Evolutionary conservation across 2,329 filamentous ascomycete genomes (phyloP).

Genomic region (Aureobasidium sp.): DNA sequence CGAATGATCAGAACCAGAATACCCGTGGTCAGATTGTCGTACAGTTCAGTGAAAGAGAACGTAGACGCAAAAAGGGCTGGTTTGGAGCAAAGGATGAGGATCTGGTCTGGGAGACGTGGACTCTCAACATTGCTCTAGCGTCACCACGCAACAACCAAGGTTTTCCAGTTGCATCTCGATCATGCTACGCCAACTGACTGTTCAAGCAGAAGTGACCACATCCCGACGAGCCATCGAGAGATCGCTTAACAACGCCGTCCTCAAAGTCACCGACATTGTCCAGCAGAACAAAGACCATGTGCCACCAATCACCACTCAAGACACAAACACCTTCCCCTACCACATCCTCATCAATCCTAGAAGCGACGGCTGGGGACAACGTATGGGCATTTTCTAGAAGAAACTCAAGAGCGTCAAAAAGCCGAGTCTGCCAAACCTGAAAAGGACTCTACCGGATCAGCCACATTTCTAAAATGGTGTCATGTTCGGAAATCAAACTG

Average conservation of each 20-base stretch:
- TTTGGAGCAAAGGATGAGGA: conserved; percentile 79
- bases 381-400: conserved; percentile 64
- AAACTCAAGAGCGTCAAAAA: neutral
- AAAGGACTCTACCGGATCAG: too few relatives aligned
- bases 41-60: conserved; percentile 84
- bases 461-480: too few relatives aligned
- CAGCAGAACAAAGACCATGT: conserved; percentile 93
- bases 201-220: conserved; percentile 65
- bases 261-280: conserved; percentile 83
- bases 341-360: conserved; percentile 63
- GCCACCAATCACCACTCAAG: conserved; percentile 87
- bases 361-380: conserved; percentile 67
- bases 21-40: conserved; percentile 71
- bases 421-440: too few relatives aligned
- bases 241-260: conserved; percentile 74
- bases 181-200: neutral
- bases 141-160: conserved; percentile 83
- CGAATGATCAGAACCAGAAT: conserved; percentile 32
- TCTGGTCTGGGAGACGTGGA: conserved; percentile 96
- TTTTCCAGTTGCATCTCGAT: conserved; percentile 39
- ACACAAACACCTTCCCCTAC: conserved; percentile 90
- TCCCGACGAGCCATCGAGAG: conserved; percentile 87
- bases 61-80: conserved; percentile 63
- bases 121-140: conserved; percentile 84
- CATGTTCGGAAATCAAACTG: too few relatives aligned